A percentile compares a stretch with the other conserved stretches of the same genome.
These are phyloP conservation scores for Puccinia horiana DNA, from an alignment of 1,284 basidiomycete genomes.

Conservation along the genomic window DNA sequence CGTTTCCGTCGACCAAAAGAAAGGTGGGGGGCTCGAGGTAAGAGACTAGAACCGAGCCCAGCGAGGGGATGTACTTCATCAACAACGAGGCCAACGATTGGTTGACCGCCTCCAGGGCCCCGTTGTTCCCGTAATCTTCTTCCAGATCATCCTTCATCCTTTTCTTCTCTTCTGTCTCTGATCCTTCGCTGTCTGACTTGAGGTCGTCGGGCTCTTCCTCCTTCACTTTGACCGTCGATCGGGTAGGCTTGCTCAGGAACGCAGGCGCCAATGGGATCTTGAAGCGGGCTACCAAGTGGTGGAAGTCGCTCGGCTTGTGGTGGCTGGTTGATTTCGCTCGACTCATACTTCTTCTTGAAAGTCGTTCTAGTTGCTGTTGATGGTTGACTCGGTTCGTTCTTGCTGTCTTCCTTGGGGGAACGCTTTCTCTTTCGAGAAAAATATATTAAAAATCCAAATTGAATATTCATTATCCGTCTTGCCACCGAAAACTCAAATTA, in stretches of 20 bases:
- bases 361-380: too few relatives aligned
- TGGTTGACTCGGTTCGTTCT: too few relatives aligned
- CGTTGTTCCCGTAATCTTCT: background rate
- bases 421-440: too few relatives aligned
- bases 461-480: too few relatives aligned
- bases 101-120: conserved; percentile 31
- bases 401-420: background rate
- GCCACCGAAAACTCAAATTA: too few relatives aligned
- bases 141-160: background rate
- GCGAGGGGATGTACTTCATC: conserved; percentile 43
- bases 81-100: conserved; percentile 31
- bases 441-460: too few relatives aligned
- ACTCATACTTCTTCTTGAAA: too few relatives aligned
- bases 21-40: conserved; percentile 37
- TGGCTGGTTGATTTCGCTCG: background rate
- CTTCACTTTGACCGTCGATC: background rate
- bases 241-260: conserved; percentile 19
- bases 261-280: conserved; percentile 28
- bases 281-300: conserved; percentile 29
- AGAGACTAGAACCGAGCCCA: conserved; percentile 28
- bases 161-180: background rate
- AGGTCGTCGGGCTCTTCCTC: background rate
- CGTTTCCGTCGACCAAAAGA: background rate
- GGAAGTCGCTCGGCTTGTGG: conserved; percentile 31
- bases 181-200: background rate